Percentiles rank a stretch among this genome's conserved stretches.
phyloP scores from a whole-genome alignment of 2,329 filamentous ascomycete genomes.

The Fusarium sp. region DNA sequence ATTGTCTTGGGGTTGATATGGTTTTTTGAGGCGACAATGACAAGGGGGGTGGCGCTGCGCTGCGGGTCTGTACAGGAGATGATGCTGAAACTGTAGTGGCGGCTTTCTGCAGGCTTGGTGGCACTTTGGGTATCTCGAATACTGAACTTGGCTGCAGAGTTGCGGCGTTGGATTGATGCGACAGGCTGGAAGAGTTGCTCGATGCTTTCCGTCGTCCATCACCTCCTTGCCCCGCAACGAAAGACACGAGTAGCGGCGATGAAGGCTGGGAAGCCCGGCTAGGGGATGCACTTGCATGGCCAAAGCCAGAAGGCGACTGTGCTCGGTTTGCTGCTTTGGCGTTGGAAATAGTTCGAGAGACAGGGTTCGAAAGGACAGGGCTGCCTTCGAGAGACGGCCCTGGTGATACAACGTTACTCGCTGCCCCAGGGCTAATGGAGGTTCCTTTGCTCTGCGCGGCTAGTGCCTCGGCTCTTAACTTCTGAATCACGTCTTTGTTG shows the following conservation, averaged over 20 bases:
- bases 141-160: slow-evolving; percentile 77
- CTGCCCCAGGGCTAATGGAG: slow-evolving; percentile 58
- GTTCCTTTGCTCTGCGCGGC: slow-evolving; percentile 70
- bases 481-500: slow-evolving; percentile 98
- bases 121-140: slow-evolving; percentile 77
- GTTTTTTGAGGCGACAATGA: slow-evolving; percentile 74
- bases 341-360: slow-evolving; percentile 86
- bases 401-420: slow-evolving; percentile 65
- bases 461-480: slow-evolving; percentile 90
- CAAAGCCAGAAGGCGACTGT: slow-evolving; percentile 84
- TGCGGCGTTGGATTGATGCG: slow-evolving; percentile 73
- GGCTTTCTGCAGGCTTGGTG: slow-evolving; percentile 70
- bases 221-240: slow-evolving; percentile 84
- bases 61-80: slow-evolving; percentile 69
- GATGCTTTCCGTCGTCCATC: slow-evolving; percentile 90
- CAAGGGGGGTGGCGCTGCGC: slow-evolving; percentile 62
- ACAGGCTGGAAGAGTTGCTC: slow-evolving; percentile 85
- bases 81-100: slow-evolving; percentile 66
- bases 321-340: slow-evolving; percentile 83
- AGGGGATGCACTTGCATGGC: slow-evolving; percentile 86
- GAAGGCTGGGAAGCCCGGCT: slow-evolving; percentile 80
- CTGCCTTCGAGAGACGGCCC: slow-evolving; percentile 84
- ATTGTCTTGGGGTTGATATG: slow-evolving; percentile 69
- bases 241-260: slow-evolving; percentile 90
- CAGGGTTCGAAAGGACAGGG: slow-evolving; percentile 80